These are phyloP conservation scores for Globisporangium abappressorium DNA, from an alignment of 352 stramenopile genomes.

Conservation along the genomic window DNA sequence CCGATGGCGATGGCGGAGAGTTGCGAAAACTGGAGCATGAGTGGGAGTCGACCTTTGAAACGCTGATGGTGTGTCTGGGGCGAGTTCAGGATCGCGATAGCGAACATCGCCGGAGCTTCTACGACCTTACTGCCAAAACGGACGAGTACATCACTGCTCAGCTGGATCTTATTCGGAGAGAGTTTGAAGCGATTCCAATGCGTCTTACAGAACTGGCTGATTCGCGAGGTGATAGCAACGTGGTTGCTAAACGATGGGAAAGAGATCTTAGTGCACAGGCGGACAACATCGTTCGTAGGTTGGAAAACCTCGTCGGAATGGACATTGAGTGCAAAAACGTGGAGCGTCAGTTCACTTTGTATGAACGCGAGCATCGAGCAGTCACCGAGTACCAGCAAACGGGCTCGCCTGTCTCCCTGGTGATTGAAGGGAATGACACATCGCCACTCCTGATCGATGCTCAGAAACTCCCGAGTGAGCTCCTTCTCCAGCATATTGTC, in stretches of 20 bases:
- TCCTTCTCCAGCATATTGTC: slow-evolving; percentile 50
- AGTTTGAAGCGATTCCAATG: slow-evolving; percentile 37
- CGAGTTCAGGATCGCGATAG: slow-evolving; percentile 59
- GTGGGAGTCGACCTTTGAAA: slow-evolving; percentile 68
- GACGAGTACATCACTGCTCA: slow-evolving; percentile 40
- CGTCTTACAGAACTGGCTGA: slow-evolving; percentile 19
- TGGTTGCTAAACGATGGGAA: neutral
- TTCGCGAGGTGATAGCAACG: neutral
- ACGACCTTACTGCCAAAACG: slow-evolving; percentile 43
- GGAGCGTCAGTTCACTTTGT: slow-evolving; percentile 32
- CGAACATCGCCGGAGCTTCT: slow-evolving; percentile 58
- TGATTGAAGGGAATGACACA: neutral
- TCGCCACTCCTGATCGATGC: neutral
- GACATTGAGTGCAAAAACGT: slow-evolving; percentile 47
- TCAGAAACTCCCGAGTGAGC: slow-evolving; percentile 38
- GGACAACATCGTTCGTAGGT: slow-evolving; percentile 27
- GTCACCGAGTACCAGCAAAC: slow-evolving; percentile 19
- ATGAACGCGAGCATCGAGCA: slow-evolving; percentile 47
- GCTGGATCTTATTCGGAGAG: slow-evolving; percentile 31
- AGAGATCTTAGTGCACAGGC: slow-evolving; percentile 2
- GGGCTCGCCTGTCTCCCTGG: neutral
- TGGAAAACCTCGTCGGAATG: slow-evolving; percentile 51
- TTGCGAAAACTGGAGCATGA: slow-evolving; percentile 48
- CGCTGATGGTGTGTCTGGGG: slow-evolving; percentile 49
- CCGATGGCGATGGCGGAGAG: slow-evolving; percentile 16